Base-by-base conservation (phyloP, 257 asterid species). In the Ajuga chamaepitys region DNA sequence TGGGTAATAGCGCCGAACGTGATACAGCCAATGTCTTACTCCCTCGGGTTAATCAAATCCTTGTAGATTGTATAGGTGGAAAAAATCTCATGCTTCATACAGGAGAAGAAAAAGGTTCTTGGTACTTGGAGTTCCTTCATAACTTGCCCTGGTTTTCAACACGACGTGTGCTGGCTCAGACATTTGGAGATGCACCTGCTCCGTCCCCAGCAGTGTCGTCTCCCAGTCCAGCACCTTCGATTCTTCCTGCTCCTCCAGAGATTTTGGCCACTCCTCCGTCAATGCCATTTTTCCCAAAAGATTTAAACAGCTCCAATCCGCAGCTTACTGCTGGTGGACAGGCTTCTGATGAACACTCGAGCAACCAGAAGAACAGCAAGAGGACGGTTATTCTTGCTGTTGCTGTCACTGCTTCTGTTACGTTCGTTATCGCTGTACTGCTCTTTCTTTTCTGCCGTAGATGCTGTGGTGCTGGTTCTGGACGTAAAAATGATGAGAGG, bases 401-500 rank as follows among this genome's bases (percentile, higher is more conserved):
- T 22, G 74, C 64, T 69, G 95, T 79, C 46, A 75, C 99, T 52
- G 93, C 95, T 24, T 75, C 58, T 1, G 84, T 81, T 74, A 83
- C 88, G 1, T 58, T 84, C 55, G 38, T 77, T 60, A n/a, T 83
- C 58, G 83, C 77, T 57, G 82, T 62, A 9, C 74, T 88, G 61
- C 74, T 90, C 67, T 87, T 86, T 59, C 45, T 87, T 56, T 84
- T 85, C 76, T 86, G 81, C 37, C 73, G 89, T 50, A 75, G 70
- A 74, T 79, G 80, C 71, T 82, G 82, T 56, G 74, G 86, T 63
- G 7, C 48, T 35, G 76, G 85, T 26, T 58, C 74, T 44, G 70
- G 88, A 63, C 47, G 75, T 32, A 77, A 73, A 75, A 88, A 88
- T 56, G 95, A 91, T 10, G 92, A 88, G 77, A 82, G 93, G 64